Base-by-base conservation (phyloP, 2,329 filamentous ascomycete genomes). In the Rhynchosporium secalis region DNA sequence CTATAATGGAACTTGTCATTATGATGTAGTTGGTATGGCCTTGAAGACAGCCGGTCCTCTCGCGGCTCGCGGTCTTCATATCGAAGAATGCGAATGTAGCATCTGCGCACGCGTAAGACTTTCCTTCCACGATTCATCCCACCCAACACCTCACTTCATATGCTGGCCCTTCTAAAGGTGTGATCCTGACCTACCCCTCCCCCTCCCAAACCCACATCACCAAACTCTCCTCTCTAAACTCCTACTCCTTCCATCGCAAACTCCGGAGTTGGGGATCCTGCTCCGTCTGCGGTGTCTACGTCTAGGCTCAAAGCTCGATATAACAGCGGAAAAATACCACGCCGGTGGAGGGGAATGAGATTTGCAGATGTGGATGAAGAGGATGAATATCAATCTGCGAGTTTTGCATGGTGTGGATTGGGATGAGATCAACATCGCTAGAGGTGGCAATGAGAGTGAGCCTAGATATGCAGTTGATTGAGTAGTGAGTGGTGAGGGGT, bases 1-100 rank as follows among this genome's bases (percentile, higher is more conserved):
- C 1, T 72, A 70, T 56, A 63, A 59, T 1, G 70, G 70, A 3
- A 62, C 62, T 4, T 72, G 69, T 38, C 70, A 72, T 51, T 72
- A 69, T n/a, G 69, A 67, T 7, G 63, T 58, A n/a, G 63, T 67
- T 9, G 67, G 59, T 5, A 48, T 69, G 45, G 68, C 69, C 13
- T 58, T 71, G 31, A 69, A 65, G 31, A 64, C 59, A 8, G 51
- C 57, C 20, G 62, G 56, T 26, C 43, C 60, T 1, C 49, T 68
- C 7, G 20, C 56, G 15, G 31, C 49, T 6, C 28, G 58, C 9
- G 40, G 62, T 1, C 57, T 59, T 15, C n/a, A 57, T 9, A 61
- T 68, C n/a, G 38, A 63, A 36, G 61, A 68, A 38, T 71, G 70
- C 36, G 64, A 69, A 9, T 71, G 70, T 40, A 68, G 66, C 31